A percentile compares a stretch with the other conserved stretches of the same genome.
These are phyloP conservation scores for Aureobasidium mangrovei DNA, from an alignment of 2,329 filamentous ascomycete genomes.

Conservation along the genomic window DNA sequence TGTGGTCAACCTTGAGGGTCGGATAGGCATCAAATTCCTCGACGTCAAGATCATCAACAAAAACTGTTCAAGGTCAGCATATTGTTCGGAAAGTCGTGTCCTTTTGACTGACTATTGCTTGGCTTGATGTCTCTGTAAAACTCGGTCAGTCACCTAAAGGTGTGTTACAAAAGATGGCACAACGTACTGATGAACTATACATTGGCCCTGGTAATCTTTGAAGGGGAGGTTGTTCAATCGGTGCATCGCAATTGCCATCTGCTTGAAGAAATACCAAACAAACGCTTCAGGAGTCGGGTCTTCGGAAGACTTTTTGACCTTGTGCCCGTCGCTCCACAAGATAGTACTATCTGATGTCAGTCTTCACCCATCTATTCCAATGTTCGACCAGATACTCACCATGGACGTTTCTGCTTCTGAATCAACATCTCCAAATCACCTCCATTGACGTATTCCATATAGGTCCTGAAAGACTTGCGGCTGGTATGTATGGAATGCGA, in stretches of 20 bases:
- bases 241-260: background rate
- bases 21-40: background rate
- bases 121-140: constrained; percentile 11
- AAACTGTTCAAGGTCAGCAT: background rate
- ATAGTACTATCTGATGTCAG: background rate
- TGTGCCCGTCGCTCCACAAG: background rate
- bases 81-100: background rate
- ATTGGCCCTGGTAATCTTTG: background rate
- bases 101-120: background rate
- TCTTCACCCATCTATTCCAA: background rate
- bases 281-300: background rate
- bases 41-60: background rate
- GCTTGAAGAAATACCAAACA: constrained; percentile 8
- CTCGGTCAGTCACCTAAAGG: background rate
- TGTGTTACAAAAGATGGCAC: background rate
- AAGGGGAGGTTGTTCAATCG: background rate
- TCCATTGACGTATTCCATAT: constrained; percentile 3
- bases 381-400: background rate
- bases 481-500: background rate
- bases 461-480: background rate
- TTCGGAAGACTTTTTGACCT: background rate
- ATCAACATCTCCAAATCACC: background rate
- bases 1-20: constrained; percentile 1
- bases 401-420: background rate
- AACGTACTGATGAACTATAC: constrained; percentile 12